Evolutionary conservation across 306 rosid genomes (phyloP), one percentile per base, ranked within the genome.

Genomic region (Morella rubra): DNA sequence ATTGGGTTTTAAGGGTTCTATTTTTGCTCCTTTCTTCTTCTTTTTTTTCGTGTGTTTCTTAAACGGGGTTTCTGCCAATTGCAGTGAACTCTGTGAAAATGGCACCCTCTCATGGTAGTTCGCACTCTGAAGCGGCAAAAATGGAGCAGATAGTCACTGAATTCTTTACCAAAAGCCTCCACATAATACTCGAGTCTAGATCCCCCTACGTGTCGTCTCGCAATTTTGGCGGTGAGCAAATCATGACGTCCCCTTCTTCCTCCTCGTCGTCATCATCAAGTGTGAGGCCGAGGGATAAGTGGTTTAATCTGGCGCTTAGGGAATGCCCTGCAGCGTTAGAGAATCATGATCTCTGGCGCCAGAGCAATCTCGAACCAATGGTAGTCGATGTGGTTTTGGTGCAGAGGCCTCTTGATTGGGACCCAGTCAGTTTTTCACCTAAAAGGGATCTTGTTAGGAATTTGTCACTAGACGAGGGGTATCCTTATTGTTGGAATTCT

Each of bases 101-200:
- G 98, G 86, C 89, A 56, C 81, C 85, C 8, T 83, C 90, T 78
- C 91, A 85, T 56, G 85, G 86, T 40, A 86, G 79, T 91, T 66
- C 96, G 71, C 93, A 90, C 56, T 87, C 90, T 5, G 96, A 91
- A 7, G 80, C 89, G 10, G 90, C 87, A 5, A 90, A 83, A 81
- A 80, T 75, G 81, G 93, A 91, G 77, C 96, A 91, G 71, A 87
- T 94, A 73, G 81, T 94, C 59, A 90, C 95, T 8, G 97, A 91
- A 86, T 90, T 94, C 65, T 91, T 84, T 14, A 78, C 90, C 18
- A 94, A 94, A 82, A 86, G 93, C 55, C 84, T 91, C 37, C 97
- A 90, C 65, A 90, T 91, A 76, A 85, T 94, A 67, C 90, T 91
- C 0, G 96, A 91, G 85, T 89, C 97, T 4, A 91, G 98, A 90